Base-by-base conservation (phyloP, 371 early-diverging fungal genomes). In the Mucor plumbeus region DNA sequence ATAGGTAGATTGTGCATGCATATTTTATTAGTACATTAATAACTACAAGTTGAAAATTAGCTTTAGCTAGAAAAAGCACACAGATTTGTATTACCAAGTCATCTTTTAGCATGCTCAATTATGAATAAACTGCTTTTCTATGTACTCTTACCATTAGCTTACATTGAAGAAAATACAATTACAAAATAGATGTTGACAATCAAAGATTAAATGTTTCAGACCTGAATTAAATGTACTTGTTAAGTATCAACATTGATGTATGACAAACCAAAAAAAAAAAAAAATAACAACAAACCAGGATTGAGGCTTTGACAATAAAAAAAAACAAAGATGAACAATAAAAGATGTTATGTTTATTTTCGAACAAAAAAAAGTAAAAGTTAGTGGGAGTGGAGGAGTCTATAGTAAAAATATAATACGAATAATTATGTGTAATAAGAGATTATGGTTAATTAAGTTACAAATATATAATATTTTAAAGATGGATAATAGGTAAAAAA, bases 201-300 rank as follows among this genome's bases (percentile, higher is more conserved):
- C 48, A 7, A 6, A 19, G 4, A 4, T 19, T 19, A n/a, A 48
- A 19, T 19, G 19, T 19, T 48, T 19, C 48, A 19, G 48, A 5
- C 48, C 8, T 48, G 10, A 21, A 19, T 48, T 19, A 19, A 19
- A 21, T 9, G 10, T 17, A n/a, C 48, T 17, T 15, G 21, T 17
- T 17, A 48, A 48, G 7, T 38, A 57, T 38, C 57, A 57, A 57
- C 57, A 38, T 57, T 57, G 57, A 57, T 31, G 57, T 57, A 35
- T 57, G 61, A 35, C 36, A 62, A 50, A 6, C 5, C 48, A 48
- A 9, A 5, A 19, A 48, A 48, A 9, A 5, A 19, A 48, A 38
- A 19, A 3, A 48, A 48, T 13, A 48, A 62, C 47, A 36, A 62
- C 50, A 14, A 60, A 26, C 26, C 26, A 26, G 26, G 3, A 26